Conservation (phyloP, 163 green algal species). For the Coccomyxa subellipsoidea region DNA sequence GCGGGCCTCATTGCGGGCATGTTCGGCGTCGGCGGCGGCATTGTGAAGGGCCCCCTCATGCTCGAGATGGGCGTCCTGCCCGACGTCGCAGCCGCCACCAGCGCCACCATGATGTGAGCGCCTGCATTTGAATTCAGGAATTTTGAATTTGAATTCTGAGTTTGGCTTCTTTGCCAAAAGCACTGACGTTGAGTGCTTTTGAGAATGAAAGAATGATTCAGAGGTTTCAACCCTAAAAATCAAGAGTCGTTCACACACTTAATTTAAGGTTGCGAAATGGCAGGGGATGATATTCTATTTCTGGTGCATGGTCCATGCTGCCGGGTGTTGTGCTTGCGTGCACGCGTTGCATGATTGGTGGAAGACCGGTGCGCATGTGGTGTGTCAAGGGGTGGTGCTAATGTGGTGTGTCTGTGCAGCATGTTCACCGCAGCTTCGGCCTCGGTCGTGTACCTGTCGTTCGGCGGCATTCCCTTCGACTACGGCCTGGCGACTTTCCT, state of each 20-base stretch:
- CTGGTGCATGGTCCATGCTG: too few species aligned
- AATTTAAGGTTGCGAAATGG: too few species aligned
- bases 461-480: slow-evolving; percentile 50
- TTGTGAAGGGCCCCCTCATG: slow-evolving; percentile 68
- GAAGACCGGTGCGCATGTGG: not conserved
- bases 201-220: too few species aligned
- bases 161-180: not conserved
- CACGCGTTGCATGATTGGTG: too few species aligned
- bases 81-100: slow-evolving; percentile 65
- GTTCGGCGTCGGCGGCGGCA: slow-evolving; percentile 64
- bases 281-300: too few species aligned
- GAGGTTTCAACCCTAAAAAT: too few species aligned
- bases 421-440: slow-evolving; percentile 53
- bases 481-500: slow-evolving; percentile 50
- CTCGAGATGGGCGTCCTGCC: slow-evolving; percentile 67
- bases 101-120: slow-evolving; percentile 57
- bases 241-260: too few species aligned
- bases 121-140: too few species aligned
- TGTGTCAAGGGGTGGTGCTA: not conserved
- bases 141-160: too few species aligned
- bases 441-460: slow-evolving; percentile 56
- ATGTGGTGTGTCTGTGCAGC: not conserved
- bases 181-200: not conserved
- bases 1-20: slow-evolving; percentile 62
- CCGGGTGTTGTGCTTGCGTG: too few species aligned